phyloP scores from a whole-genome alignment of 1,284 basidiomycete genomes.

The Puccinia polysora region DNA sequence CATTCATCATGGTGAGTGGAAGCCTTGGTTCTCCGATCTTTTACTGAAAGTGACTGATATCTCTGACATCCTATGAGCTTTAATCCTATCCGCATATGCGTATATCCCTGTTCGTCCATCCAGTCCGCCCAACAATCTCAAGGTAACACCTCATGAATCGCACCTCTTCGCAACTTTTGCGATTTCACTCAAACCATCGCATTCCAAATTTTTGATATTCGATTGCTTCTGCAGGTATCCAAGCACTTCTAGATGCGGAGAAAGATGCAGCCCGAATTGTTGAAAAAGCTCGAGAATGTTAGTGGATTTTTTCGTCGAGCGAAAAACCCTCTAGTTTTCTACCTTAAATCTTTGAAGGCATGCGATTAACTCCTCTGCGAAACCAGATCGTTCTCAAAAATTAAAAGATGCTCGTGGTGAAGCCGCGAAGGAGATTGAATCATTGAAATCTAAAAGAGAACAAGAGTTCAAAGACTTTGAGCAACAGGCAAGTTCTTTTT shows the following conservation, averaged over 20 bases:
- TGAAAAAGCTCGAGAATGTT: constrained; percentile 39
- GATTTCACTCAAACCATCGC: too few relatives aligned
- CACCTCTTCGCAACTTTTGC: not conserved
- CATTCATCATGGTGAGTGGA: too few relatives aligned
- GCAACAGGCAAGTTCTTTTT: constrained; percentile 9
- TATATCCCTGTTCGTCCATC: too few relatives aligned
- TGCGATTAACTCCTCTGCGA: not conserved
- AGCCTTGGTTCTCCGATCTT: too few relatives aligned
- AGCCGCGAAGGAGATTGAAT: constrained; percentile 38
- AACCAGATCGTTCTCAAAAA: constrained; percentile 35
- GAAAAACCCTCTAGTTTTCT: not conserved
- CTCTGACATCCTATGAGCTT: too few relatives aligned
- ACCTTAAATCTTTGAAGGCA: too few relatives aligned
- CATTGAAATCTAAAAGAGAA: constrained; percentile 35
- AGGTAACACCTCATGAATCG: constrained; percentile 8
- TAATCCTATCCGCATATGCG: too few relatives aligned
- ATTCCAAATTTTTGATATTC: not conserved
- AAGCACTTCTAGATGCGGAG: constrained; percentile 38
- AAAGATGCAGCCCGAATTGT: constrained; percentile 38
- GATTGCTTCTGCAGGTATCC: constrained; percentile 5
- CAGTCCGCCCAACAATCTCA: constrained; percentile 43
- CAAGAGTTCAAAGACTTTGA: constrained; percentile 36
- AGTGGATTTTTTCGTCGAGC: not conserved
- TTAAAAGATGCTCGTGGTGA: constrained; percentile 42
- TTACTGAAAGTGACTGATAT: too few relatives aligned